These are phyloP conservation scores for Chondrostereum purpureum DNA, from an alignment of 1,284 basidiomycete genomes.

Conservation along the genomic window DNA sequence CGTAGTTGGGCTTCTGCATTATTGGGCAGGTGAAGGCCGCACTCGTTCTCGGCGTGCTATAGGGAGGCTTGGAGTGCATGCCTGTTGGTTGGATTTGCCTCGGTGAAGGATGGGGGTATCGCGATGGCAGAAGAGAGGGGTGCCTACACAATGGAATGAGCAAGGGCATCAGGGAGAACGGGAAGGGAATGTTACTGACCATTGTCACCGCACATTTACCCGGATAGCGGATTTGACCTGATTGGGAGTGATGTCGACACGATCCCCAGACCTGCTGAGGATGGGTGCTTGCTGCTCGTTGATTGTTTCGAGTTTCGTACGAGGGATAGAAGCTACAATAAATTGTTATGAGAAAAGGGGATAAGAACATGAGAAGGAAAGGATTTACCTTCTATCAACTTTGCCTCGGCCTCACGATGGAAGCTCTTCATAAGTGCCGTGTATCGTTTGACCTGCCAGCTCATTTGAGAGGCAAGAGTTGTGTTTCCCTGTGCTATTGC, in stretches of 20 bases:
- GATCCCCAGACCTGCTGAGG: not conserved
- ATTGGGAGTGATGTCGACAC: constrained; percentile 14
- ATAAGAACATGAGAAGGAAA: not conserved
- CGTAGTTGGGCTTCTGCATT: no score
- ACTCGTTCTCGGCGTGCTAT: no score
- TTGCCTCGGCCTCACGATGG: constrained; percentile 68
- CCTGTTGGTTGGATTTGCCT: no score
- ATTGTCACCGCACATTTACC: constrained; percentile 15
- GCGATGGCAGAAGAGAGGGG: not conserved
- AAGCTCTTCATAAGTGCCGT: constrained; percentile 74
- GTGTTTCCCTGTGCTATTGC: constrained; percentile 68
- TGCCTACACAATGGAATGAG: no score
- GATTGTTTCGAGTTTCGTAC: constrained; percentile 6
- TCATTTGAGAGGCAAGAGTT: constrained; percentile 67
- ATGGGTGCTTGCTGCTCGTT: not conserved
- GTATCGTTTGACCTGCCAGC: constrained; percentile 75
- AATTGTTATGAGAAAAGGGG: constrained; percentile 7
- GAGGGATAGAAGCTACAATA: constrained; percentile 9
- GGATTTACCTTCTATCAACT: constrained; percentile 53
- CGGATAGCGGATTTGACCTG: constrained; percentile 15
- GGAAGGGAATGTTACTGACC: not conserved
- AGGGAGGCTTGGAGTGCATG: no score
- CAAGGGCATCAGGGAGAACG: no score
- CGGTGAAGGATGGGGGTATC: no score
- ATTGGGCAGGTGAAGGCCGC: no score